phyloP scores from a whole-genome alignment of 2,329 filamentous ascomycete genomes.

The Endocalyx cinctus region DNA sequence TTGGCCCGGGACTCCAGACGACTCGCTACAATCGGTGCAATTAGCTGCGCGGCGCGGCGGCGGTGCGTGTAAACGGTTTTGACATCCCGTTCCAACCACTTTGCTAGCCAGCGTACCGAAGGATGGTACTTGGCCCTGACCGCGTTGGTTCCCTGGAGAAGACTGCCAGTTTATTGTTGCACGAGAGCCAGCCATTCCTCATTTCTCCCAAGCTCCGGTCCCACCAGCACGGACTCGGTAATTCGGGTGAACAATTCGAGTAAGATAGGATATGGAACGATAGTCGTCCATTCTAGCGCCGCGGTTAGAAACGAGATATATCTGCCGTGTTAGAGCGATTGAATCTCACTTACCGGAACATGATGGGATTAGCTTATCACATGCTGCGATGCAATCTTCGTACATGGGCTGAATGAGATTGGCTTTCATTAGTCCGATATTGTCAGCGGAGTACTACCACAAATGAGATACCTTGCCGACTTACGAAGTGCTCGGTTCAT shows the following conservation, averaged over 20 bases:
- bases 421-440: not conserved
- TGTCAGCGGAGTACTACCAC: not conserved
- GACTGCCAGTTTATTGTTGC: not conserved
- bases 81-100: constrained; percentile 1
- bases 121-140: constrained; percentile 1
- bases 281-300: constrained; percentile 11
- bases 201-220: not conserved
- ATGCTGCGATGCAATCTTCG: not conserved
- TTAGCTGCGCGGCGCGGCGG: not conserved
- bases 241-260: constrained; percentile 10
- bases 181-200: not conserved
- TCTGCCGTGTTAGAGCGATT: no score
- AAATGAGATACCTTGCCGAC: not conserved
- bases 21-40: not conserved
- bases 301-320: no score
- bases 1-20: not conserved
- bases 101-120: not conserved
- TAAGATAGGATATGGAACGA: constrained; percentile 11
- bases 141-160: not conserved
- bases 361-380: not conserved
- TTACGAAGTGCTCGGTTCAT: not conserved
- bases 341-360: not conserved
- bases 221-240: not conserved
- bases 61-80: not conserved
- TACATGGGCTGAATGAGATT: not conserved